Conservation (phyloP, 140 eudicot species). For the Bidens hawaiensis region DNA sequence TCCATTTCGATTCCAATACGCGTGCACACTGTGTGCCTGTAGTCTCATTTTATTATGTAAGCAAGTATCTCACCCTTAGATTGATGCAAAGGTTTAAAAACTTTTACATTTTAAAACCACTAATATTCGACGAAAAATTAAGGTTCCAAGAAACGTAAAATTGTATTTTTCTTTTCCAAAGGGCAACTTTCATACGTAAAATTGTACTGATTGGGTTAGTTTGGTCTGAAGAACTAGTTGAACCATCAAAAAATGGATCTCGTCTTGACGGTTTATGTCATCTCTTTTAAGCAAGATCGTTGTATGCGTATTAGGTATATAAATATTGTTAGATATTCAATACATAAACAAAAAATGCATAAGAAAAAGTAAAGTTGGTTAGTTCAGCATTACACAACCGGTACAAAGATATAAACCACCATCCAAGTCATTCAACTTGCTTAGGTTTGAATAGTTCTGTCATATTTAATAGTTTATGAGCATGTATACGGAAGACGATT, state of each 20-base stretch:
- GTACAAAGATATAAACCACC: neutral
- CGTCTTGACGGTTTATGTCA: neutral
- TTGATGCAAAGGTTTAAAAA: neutral
- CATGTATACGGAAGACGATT: neutral
- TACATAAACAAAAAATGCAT: neutral
- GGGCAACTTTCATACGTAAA: too few species aligned
- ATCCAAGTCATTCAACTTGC: neutral
- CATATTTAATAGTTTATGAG: neutral
- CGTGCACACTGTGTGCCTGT: constrained; percentile 9
- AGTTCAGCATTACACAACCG: neutral
- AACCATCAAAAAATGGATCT: neutral
- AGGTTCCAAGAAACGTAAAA: neutral
- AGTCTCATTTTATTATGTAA: constrained; percentile 6
- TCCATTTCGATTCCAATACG: constrained; percentile 12
- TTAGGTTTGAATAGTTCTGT: neutral
- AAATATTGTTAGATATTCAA: too few species aligned
- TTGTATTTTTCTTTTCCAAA: too few species aligned
- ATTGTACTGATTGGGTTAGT: too few species aligned
- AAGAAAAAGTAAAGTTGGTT: neutral
- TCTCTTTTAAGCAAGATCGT: neutral
- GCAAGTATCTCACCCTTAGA: constrained; percentile 15
- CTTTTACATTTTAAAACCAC: neutral
- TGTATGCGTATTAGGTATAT: neutral
- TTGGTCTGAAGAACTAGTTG: neutral
- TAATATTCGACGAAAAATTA: neutral